Evolutionary conservation across 306 rosid genomes (phyloP).

Genomic region (Benincasa hispida): DNA sequence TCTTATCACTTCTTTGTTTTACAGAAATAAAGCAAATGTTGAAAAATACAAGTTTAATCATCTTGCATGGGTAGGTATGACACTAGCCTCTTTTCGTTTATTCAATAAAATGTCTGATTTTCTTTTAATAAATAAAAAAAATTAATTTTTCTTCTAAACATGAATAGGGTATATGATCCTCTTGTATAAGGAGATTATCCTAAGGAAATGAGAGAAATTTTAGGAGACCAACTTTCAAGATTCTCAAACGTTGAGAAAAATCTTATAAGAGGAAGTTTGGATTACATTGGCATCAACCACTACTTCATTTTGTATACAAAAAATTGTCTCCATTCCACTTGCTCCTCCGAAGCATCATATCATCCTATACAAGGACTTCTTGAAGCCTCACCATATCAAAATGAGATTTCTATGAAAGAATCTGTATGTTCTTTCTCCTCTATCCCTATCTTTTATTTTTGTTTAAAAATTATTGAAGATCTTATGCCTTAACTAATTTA

Average conservation of each 20-base stretch:
- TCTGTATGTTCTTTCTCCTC: constrained; percentile 14
- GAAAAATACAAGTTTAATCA: no score
- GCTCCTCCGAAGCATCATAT: constrained; percentile 10
- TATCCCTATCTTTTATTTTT: no score
- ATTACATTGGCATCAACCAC: constrained; percentile 51
- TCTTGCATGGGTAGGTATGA: no score
- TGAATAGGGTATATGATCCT: constrained; percentile 38
- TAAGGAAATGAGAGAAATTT: constrained; percentile 33
- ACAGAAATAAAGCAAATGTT: no score
- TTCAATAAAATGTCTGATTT: no score
- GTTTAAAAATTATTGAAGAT: no score
- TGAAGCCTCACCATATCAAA: constrained; percentile 12
- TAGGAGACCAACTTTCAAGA: constrained; percentile 31
- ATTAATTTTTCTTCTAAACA: neutral
- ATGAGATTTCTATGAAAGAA: constrained; percentile 49
- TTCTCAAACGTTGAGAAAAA: constrained; percentile 29
- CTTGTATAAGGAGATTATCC: constrained; percentile 52
- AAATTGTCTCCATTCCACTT: constrained; percentile 33
- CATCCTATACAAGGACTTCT: constrained; percentile 36
- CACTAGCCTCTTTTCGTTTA: no score
- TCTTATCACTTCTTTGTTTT: no score
- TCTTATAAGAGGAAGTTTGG: constrained; percentile 35
- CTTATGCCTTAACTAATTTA: no score
- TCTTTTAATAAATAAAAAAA: no score
- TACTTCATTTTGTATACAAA: constrained; percentile 35